Evolutionary conservation across 495 filamentous ascomycete species (phyloP), one percentile per base, ranked within the genome.

Genomic region (Bryoglossum gracile): DNA sequence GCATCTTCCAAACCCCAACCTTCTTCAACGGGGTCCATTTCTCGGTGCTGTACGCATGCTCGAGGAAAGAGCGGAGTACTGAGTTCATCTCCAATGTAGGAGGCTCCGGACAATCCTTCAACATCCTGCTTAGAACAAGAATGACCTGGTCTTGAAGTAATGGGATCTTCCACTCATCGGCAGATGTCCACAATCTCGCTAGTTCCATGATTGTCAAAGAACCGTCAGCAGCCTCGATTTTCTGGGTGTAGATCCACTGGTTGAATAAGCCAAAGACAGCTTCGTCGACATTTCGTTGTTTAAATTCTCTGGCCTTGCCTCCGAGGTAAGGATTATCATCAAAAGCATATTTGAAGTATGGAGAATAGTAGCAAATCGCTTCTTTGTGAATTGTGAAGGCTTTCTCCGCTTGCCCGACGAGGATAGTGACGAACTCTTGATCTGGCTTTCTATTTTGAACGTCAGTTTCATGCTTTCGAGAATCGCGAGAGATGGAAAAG

Each of bases 201-300:
- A 41, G 22, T 21, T 49, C 35, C 4, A 28, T 49, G 35, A 41
- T 3, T 13, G 40, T 25, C 3, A 19, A 37, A 13, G 3, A 33
- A 2, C 17, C 28, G 4, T 41, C 19, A 13, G 4, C 23, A 16
- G 16, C 21, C n/a, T 40, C 37, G 46, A 19, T 18, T 13, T 40
- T 11, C 21, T 46, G 16, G 8, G 21, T 46, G 36, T 53, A 53
- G n/a, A 51, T 8, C 38, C 25, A 53, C 18, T 46, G 46, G 10
- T 9, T 35, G 11, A 53, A 19, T 5, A 53, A 26, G 4, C 50
- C 50, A 36, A 53, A 53, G 22, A 53, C 43, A 9, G 9, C 5
- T 2, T 25, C n/a, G 1, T 46, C 41, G 5, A 46, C 24, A 24
- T 30, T 35, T 11, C 16, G 26, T 3, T 46, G 25, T 8, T 24